Base-by-base conservation (phyloP, 257 asterid genomes). In the Misopates orontium region DNA sequence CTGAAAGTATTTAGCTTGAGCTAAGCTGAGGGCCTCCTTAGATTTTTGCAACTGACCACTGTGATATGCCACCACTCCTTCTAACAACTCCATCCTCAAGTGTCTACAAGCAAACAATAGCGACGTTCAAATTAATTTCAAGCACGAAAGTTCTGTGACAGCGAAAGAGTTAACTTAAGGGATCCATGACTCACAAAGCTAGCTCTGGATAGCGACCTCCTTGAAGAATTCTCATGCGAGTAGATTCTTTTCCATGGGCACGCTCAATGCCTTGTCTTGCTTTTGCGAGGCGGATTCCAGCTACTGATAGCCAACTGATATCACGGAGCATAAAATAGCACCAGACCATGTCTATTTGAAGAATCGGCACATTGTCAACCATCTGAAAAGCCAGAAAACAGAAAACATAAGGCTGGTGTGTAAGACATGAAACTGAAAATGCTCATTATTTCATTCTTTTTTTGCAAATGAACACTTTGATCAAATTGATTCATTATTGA, bases 311-410 rank as follows among this genome's bases (percentile, higher is more conserved):
- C 94, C 95, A 87, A 79, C 85, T 83, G 70, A 93, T 90, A 81
- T 93, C 99, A 6, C 82, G 90, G 47, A 93, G 95, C 97, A 90
- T 87, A 71, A 90, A 81, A 77, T 86, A 93, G 83, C 99, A 93
- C 99, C 97, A 93, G 56, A 93, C 99, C 87, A 93, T 87, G 76
- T 93, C 97, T 77, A 93, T 84, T 86, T 93, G 99, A 56, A 90
- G 87, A 71, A 93, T 84, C 22, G 97, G 57, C 40, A 86, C 99
- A 56, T 93, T 93, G 72, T 93, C 99, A 73, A 90, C 84, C 97
- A 90, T 84, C 97, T 90, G 83, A 55, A 74, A 68, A 28, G 60
- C 42, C 5, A 41, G 17, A 42, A 42, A 71, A 42, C 45, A 59
- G 8, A 36, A 36, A 36, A 8, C 8, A 9, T 36, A 4, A 36